Conservation (phyloP, 1,139 yeast genomes). For the Candida tetrigidarum region DNA sequence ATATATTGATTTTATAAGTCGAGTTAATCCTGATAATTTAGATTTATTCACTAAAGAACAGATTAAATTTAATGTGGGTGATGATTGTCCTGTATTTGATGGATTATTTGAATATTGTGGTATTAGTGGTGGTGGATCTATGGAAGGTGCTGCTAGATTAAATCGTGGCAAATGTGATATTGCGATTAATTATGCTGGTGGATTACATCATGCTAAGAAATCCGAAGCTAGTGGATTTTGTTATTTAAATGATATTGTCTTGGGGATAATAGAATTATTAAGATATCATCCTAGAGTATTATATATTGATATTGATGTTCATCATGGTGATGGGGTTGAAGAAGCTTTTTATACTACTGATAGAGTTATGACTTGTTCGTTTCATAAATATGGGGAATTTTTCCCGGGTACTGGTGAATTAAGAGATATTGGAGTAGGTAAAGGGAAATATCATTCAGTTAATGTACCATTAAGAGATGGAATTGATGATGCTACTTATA, state of each 20-base stretch:
- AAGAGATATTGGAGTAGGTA: conserved; percentile 85
- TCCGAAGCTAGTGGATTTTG: conserved; percentile 95
- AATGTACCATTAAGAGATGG: conserved; percentile 96
- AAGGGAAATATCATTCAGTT: conserved; percentile 83
- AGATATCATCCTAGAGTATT: conserved; percentile 90
- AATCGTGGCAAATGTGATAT: conserved; percentile 88
- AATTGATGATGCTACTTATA: conserved; percentile 91
- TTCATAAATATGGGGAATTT: conserved; percentile 95
- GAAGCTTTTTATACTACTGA: conserved; percentile 97
- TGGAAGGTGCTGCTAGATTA: conserved; percentile 90
- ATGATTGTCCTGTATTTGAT: conserved; percentile 97
- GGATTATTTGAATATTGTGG: conserved; percentile 89
- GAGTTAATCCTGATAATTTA: conserved; percentile 94
- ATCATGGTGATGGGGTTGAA: conserved; percentile 98
- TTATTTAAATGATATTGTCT: conserved; percentile 91
- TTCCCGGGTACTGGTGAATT: conserved; percentile 96
- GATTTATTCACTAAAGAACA: conserved; percentile 92
- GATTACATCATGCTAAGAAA: conserved; percentile 96
- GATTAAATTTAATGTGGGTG: conserved; percentile 94
- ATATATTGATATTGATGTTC: conserved; percentile 94
- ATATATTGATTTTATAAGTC: conserved; percentile 88
- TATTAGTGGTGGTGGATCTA: conserved; percentile 88
- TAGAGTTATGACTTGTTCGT: conserved; percentile 92
- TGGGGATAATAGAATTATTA: conserved; percentile 80
- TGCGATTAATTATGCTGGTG: conserved; percentile 98